phyloP scores from a whole-genome alignment of 169 alveolate species.

The Plasmodium yoelii region DNA sequence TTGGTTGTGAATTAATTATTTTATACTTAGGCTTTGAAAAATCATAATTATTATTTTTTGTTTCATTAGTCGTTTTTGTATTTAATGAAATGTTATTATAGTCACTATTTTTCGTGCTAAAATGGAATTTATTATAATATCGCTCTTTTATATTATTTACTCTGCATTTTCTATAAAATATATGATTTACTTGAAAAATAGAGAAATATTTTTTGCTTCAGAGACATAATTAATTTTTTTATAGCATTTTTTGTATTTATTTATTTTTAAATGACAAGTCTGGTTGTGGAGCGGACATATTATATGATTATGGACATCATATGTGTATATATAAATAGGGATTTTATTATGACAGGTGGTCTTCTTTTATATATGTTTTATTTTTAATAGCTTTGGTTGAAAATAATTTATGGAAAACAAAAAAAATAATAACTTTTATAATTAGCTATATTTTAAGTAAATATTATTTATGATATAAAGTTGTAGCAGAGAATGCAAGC shows the following conservation, averaged over 20 bases:
- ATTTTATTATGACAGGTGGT: too few species aligned
- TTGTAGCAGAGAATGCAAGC: too few species aligned
- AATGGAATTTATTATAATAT: constrained; percentile 21
- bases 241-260: background rate
- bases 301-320: too few species aligned
- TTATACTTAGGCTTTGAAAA: constrained; percentile 36
- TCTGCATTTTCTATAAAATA: background rate
- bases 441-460: too few species aligned
- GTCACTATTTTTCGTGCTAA: constrained; percentile 22
- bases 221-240: constrained; percentile 22
- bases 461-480: too few species aligned
- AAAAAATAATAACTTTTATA: too few species aligned
- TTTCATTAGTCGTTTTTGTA: constrained; percentile 13
- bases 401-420: too few species aligned
- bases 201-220: constrained; percentile 3
- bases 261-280: too few species aligned
- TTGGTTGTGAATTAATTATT: constrained; percentile 61
- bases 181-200: constrained; percentile 9
- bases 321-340: too few species aligned
- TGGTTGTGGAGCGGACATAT: too few species aligned
- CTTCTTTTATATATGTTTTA: too few species aligned
- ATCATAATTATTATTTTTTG: constrained; percentile 17
- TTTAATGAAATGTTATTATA: constrained; percentile 14
- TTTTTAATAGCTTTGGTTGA: too few species aligned
- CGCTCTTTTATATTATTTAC: constrained; percentile 32